These are phyloP conservation scores for Porcisia deanei DNA, from an alignment of 208 protist genomes.

Conservation along the genomic window DNA sequence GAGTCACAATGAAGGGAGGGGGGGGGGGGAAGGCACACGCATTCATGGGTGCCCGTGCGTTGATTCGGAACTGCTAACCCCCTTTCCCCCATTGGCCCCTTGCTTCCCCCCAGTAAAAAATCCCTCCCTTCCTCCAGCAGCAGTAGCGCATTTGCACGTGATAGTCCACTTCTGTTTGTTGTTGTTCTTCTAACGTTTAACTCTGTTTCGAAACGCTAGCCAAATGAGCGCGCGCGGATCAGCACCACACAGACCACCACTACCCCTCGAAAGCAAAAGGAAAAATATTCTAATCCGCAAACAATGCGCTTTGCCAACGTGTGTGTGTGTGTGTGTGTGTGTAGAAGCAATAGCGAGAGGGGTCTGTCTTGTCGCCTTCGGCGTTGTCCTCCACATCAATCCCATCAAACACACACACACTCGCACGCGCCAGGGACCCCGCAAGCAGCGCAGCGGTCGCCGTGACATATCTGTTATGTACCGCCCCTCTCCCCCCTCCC, in stretches of 20 bases:
- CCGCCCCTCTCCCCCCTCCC: too few species aligned
- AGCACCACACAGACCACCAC: too few species aligned
- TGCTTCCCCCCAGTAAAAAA: too few species aligned
- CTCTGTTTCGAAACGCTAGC: too few species aligned
- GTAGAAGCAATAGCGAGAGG: neutral
- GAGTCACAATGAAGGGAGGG: neutral
- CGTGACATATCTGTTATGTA: too few species aligned
- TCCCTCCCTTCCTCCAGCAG: neutral
- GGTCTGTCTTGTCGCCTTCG: neutral
- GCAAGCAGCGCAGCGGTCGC: too few species aligned
- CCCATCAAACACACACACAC: neutral
- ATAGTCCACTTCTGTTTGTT: neutral
- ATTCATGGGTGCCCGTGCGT: neutral
- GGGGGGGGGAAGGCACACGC: neutral
- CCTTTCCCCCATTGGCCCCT: neutral
- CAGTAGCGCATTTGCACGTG: neutral
- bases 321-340: constrained; percentile 4
- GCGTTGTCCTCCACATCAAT: neutral
- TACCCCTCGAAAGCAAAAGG: too few species aligned
- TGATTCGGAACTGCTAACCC: neutral
- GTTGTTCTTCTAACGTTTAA: too few species aligned
- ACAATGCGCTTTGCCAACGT: neutral
- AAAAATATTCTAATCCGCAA: too few species aligned
- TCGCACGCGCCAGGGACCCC: neutral
- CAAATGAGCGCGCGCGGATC: too few species aligned